A percentile compares a stretch with the other conserved stretches of the same genome.
phyloP scores from a whole-genome alignment of 139 green algal species.

The Chlorella ohadii region DNA sequence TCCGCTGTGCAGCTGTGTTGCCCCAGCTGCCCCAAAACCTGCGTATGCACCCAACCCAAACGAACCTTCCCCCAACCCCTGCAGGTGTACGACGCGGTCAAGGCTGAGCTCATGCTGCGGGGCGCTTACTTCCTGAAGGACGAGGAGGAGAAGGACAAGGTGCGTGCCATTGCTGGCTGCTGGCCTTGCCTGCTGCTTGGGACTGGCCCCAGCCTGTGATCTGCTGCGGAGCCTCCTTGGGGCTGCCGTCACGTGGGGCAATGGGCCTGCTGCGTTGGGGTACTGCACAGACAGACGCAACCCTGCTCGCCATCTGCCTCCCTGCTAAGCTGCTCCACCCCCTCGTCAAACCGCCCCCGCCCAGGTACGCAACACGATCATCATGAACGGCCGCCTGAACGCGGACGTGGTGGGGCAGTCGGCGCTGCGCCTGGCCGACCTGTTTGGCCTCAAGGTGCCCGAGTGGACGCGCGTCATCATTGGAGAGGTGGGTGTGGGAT shows the following conservation, averaged over 20 bases:
- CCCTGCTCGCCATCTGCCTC: no score
- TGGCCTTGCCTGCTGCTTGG: no score
- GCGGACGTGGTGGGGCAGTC: constrained; percentile 72
- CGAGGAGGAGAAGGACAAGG: constrained; percentile 69
- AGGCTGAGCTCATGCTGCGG: constrained; percentile 53
- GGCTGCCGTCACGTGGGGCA: no score
- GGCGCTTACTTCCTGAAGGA: constrained; percentile 71
- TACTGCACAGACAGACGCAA: no score
- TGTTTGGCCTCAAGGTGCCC: constrained; percentile 69
- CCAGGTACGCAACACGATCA: constrained; percentile 56
- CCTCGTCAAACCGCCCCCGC: no score
- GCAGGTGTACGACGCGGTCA: constrained; percentile 57
- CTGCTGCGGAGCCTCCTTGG: no score
- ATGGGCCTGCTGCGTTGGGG: no score
- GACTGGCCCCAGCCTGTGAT: no score
- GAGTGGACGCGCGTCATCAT: constrained; percentile 61
- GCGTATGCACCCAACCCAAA: no score
- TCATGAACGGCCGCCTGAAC: constrained; percentile 68
- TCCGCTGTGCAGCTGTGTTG: no score
- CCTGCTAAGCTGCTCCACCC: no score
- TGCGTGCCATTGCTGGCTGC: neutral
- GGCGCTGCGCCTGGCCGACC: constrained; percentile 56
- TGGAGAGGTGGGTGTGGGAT: constrained; percentile 60
- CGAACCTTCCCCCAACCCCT: neutral
- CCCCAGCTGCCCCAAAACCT: no score